phyloP scores from a whole-genome alignment of 1,139 yeast genomes.

The Protomyces macrosporus region DNA sequence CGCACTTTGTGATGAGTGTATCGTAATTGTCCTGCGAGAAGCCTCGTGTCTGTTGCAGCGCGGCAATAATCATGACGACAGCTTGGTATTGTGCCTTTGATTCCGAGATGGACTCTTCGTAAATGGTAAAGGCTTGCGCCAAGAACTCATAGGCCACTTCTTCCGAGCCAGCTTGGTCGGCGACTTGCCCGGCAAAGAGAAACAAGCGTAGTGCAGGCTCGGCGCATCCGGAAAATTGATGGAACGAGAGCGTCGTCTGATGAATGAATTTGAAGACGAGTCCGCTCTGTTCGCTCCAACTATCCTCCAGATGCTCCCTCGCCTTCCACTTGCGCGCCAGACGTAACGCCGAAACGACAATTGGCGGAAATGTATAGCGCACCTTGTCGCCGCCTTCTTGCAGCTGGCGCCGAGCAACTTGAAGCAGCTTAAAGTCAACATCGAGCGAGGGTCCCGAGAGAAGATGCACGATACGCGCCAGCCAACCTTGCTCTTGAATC shows the following conservation, averaged over 20 bases:
- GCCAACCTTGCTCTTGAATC: constrained; percentile 56
- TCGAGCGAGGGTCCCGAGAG: constrained; percentile 50
- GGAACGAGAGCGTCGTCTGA: constrained; percentile 65
- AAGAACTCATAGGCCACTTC: constrained; percentile 82
- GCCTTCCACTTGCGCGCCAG: constrained; percentile 49
- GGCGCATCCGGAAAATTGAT: constrained; percentile 46
- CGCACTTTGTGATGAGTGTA: constrained; percentile 72
- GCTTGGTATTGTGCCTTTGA: constrained; percentile 57
- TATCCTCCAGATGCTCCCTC: constrained; percentile 34
- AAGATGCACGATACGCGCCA: constrained; percentile 66
- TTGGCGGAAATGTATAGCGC: constrained; percentile 67
- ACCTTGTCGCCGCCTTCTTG: constrained; percentile 53
- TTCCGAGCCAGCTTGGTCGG: constrained; percentile 64
- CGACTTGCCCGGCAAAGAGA: constrained; percentile 50
- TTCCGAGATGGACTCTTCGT: constrained; percentile 72
- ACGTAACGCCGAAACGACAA: constrained; percentile 56
- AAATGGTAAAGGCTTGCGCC: constrained; percentile 79
- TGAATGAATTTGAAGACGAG: constrained; percentile 68
- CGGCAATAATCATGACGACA: constrained; percentile 54
- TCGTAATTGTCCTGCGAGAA: constrained; percentile 66
- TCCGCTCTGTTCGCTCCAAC: constrained; percentile 41
- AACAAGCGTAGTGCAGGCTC: constrained; percentile 49
- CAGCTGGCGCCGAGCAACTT: constrained; percentile 51
- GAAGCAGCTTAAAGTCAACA: constrained; percentile 51
- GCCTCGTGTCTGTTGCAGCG: constrained; percentile 56